Evolutionary conservation across 2,329 filamentous ascomycete genomes (phyloP), one percentile per base, ranked within the genome.

Genomic region (Alternaria sp.): DNA sequence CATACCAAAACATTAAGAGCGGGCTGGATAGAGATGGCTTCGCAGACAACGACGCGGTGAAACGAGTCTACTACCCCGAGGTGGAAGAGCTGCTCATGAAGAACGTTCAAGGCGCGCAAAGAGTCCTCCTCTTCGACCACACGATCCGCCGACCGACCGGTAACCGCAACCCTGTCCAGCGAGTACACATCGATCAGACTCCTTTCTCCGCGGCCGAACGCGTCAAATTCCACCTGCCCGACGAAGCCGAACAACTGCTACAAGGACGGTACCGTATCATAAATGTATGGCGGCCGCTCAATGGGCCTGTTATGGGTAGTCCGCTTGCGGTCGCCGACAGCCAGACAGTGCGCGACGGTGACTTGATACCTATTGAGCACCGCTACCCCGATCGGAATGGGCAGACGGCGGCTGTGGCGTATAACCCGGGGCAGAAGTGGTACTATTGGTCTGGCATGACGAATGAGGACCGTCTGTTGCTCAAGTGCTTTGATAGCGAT

Each of bases 171-270:
- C 93, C 93, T 2, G 93, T 96, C 0, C 87, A 84, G 12, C 80
- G 87, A 44, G 91, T 91, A 0, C 93, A 97, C 79, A 91, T 97
- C 66, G 93, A 97, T 78, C 93, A 97, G 81, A 96, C 93, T 0
- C 80, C 86, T 7, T 79, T 79, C 15, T 90, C 91, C 0, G 89
- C 91, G 0, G 85, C 81, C 10, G 84, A 87, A 76, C 90, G 93
- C 51, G 91, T 97, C 3, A 82, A 83, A 13, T 82, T 86, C 2
- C 92, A 94, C 78, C 83, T 93, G 58, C 81, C 87, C 3, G 85
- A 86, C 10, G 91, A 93, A 65, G 91, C 92, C 0, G 89, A 90
- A 5, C 74, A 80, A 59, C 82, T 95, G 0, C 85, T 95, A 1
- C 77, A 84, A 62, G 88, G 86, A 3, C 88, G 93, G 3, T 93